phyloP scores from a whole-genome alignment of 306 rosid species.

The Alnus rubra region DNA sequence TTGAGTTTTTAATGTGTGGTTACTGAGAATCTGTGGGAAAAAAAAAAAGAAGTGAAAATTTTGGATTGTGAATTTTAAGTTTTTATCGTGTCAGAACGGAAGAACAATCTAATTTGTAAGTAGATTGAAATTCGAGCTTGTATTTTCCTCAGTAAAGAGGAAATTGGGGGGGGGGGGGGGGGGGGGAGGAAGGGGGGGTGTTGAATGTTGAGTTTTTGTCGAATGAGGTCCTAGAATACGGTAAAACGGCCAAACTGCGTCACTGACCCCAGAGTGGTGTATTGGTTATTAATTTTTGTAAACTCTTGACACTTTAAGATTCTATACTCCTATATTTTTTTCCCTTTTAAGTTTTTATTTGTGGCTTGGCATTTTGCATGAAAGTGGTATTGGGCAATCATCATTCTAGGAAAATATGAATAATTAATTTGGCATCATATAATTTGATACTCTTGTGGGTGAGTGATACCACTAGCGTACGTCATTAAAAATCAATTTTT shows the following conservation, averaged over 20 bases:
- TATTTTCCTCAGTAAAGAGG: background rate
- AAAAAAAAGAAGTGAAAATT: background rate
- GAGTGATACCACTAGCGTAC: background rate
- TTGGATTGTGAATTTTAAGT: background rate
- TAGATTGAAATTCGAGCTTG: background rate
- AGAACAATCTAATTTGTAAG: background rate
- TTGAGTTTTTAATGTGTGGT: background rate
- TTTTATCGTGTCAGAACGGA: background rate
- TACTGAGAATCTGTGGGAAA: slow-evolving; percentile 1
- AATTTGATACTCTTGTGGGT: background rate
- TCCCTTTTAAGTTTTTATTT: background rate
- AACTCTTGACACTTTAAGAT: background rate
- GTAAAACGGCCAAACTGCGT: background rate
- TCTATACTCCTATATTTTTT: too few species aligned
- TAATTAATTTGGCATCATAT: background rate
- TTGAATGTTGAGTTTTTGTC: too few species aligned
- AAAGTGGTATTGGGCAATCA: background rate
- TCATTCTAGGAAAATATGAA: background rate
- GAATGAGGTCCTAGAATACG: background rate
- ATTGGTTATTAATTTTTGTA: background rate
- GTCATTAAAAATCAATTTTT: background rate
- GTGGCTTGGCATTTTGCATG: background rate
- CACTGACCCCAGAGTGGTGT: background rate
- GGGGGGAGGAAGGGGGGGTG: background rate
- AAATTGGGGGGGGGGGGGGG: background rate